A percentile compares a stretch with the other conserved stretches of the same genome.
These are phyloP conservation scores for Arbutus unedo DNA, from an alignment of 148 eudicot species.

Conservation along the genomic window DNA sequence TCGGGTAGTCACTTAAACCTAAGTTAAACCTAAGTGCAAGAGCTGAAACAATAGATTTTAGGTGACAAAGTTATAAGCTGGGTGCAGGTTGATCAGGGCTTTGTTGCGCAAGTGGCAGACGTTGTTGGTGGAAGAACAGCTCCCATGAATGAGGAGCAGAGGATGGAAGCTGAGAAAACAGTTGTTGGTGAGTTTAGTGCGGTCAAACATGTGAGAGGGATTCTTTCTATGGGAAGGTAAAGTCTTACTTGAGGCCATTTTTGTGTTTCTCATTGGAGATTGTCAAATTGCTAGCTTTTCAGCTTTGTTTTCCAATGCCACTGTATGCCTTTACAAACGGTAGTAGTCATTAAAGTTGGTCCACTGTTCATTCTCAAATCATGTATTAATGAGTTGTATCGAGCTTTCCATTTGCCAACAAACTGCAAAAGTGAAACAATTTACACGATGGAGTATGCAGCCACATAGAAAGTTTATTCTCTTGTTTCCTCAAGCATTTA, in stretches of 20 bases:
- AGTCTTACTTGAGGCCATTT: not conserved
- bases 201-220: conserved; percentile 95
- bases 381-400: not conserved
- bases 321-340: not conserved
- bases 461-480: not conserved
- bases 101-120: conserved; percentile 98
- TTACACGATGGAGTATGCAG: not conserved
- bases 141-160: conserved; percentile 87
- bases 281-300: conserved; percentile 11
- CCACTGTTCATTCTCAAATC: not conserved
- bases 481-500: not conserved
- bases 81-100: conserved; percentile 88
- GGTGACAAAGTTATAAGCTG: not conserved
- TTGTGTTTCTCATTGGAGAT: not conserved
- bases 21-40: not conserved
- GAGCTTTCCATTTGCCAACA: not conserved
- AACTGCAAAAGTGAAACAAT: not conserved
- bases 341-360: not conserved
- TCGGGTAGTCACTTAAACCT: conserved; percentile 47
- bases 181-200: conserved; percentile 84
- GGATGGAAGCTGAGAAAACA: conserved; percentile 72
- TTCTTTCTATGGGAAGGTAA: conserved; percentile 98
- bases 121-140: conserved; percentile 81
- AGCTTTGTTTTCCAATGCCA: not conserved
- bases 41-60: not conserved